Evolutionary conservation across 1,284 basidiomycete species (phyloP), one percentile per base, ranked within the genome.

Genomic region (Trichosporon asahii): DNA sequence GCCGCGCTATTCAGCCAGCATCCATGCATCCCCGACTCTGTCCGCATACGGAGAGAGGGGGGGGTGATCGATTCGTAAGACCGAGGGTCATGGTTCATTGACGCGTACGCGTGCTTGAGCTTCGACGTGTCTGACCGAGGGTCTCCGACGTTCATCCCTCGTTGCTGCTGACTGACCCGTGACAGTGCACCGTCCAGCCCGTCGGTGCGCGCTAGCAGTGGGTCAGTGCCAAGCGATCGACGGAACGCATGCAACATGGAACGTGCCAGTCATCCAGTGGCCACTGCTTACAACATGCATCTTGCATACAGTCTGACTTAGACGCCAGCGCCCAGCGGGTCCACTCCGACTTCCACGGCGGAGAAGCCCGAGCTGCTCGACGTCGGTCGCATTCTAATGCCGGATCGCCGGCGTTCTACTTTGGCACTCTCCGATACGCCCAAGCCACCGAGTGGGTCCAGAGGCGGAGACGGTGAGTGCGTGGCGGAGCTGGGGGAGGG

Each of bases 361-460:
- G 65, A 46, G 53, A 35, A 53, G 29, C 44, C 57, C 31, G 66
- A 57, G 23, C 21, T 46, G 29, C 53, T 33, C 15, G 35, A 46
- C 55, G 66, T 35, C n/a, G 31, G 53, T n/a, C 57, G 57, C 57
- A 61, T 61, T 61, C 57, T 61, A 61, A 61, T 61, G 57, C 57
- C 57, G 57, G 57, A 61, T 3, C 57, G 57, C 27, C 57, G 57
- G 57, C 57, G 57, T 18, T 61, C 57, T 61, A 61, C 57, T 31
- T 31, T 61, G 15, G 29, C 57, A 31, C 57, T 61, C 29, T 61
- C 57, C 3, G 4, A 65, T 5, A 72, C 72, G 18, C 68, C 72
- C 3, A 72, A 49, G 0, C 69, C 72, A 1, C 66, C 72, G 9
- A 73, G 66, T 21, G 72, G 72, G 57, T 73, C 72, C 2, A 61